Evolutionary conservation across 2,329 filamentous ascomycete species (phyloP).

Genomic region (Talaromyces sp.): DNA sequence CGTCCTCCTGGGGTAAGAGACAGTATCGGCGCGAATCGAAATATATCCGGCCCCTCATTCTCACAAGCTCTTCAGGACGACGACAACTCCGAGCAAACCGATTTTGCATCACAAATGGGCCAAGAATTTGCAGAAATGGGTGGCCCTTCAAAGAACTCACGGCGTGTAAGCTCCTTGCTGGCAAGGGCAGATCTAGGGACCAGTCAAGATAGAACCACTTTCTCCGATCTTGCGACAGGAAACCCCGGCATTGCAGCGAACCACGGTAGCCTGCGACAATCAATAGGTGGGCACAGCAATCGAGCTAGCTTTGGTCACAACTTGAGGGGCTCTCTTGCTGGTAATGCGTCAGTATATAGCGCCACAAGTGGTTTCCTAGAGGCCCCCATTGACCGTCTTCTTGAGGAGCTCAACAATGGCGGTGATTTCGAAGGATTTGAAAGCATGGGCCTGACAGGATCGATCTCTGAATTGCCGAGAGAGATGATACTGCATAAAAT

Average conservation of each 20-base stretch:
- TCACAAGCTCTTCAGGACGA: slow-evolving; percentile 35
- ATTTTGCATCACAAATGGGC: slow-evolving; percentile 64
- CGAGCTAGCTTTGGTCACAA: slow-evolving; percentile 55
- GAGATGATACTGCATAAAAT: slow-evolving; percentile 69
- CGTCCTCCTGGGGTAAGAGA: slow-evolving; percentile 65
- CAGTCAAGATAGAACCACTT: slow-evolving; percentile 74
- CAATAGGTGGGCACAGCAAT: slow-evolving; percentile 62
- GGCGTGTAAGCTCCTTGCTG: slow-evolving; percentile 85
- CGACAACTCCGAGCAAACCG: slow-evolving; percentile 50
- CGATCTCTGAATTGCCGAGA: slow-evolving; percentile 64
- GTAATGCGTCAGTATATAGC: slow-evolving; percentile 41
- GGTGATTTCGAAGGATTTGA: slow-evolving; percentile 63
- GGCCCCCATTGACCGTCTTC: slow-evolving; percentile 60
- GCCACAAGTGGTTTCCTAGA: slow-evolving; percentile 59
- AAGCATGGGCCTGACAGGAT: slow-evolving; percentile 66
- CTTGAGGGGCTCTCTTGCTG: slow-evolving; percentile 51
- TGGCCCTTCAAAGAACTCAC: slow-evolving; percentile 55
- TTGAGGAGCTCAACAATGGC: slow-evolving; percentile 61
- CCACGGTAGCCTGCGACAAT: slow-evolving; percentile 57
- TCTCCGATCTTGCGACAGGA: slow-evolving; percentile 61
- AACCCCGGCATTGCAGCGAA: slow-evolving; percentile 27
- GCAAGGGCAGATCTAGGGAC: slow-evolving; percentile 81
- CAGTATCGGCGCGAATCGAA: slow-evolving; percentile 59
- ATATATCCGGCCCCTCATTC: slow-evolving; percentile 34
- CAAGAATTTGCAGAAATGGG: slow-evolving; percentile 55